Conservation (phyloP, 495 filamentous ascomycete genomes). For the Terfezia claveryi region DNA sequence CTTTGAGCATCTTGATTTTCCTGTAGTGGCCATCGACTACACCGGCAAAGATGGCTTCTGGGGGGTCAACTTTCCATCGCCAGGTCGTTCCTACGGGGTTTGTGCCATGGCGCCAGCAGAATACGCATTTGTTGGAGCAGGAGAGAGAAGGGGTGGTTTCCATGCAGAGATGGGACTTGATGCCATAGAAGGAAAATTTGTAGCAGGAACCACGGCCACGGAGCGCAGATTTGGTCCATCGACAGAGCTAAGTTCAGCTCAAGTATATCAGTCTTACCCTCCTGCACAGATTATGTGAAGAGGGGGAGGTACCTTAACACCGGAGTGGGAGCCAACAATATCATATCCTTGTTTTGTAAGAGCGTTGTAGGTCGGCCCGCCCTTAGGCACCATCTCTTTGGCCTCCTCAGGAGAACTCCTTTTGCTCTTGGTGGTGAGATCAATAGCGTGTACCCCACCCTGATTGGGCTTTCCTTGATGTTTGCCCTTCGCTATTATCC, state of each 20-base stretch:
- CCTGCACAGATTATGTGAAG: not conserved
- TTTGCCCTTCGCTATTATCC: conserved; percentile 31
- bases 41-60: conserved; percentile 68
- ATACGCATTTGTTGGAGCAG: conserved; percentile 95
- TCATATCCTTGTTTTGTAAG: conserved; percentile 67
- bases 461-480: conserved; percentile 39
- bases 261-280: not conserved
- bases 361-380: conserved; percentile 64
- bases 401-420: conserved; percentile 18
- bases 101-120: conserved; percentile 95
- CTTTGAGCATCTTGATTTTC: conserved; percentile 92
- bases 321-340: conserved; percentile 84
- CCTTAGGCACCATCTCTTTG: conserved; percentile 49
- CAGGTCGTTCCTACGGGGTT: conserved; percentile 92
- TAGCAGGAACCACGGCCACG: conserved; percentile 89
- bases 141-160: conserved; percentile 87
- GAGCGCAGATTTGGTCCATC: conserved; percentile 96
- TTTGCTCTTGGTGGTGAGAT: conserved; percentile 55
- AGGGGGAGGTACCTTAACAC: conserved; percentile 38
- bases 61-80: conserved; percentile 86
- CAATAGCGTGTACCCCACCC: conserved; percentile 19
- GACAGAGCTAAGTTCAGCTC: conserved; percentile 37
- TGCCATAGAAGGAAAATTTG: conserved; percentile 93
- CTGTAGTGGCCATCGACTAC: conserved; percentile 81
- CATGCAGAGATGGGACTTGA: conserved; percentile 90